Base-by-base conservation (phyloP, 805 yeast genomes). In the Candida piceae region DNA sequence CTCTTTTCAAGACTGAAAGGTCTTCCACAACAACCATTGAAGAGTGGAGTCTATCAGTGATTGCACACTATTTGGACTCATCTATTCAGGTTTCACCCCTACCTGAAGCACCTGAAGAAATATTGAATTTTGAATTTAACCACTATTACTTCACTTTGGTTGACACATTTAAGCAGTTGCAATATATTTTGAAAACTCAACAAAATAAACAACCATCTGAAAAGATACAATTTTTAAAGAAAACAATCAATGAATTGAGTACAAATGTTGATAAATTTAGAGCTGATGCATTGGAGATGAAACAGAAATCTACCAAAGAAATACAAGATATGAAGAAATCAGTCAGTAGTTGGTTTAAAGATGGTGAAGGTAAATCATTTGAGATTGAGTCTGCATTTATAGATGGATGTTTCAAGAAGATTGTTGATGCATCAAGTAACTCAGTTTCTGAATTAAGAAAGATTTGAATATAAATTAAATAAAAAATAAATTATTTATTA, bases 11-110 rank as follows among this genome's bases (percentile, higher is more conserved):
- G 12, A 13, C 32, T 6, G 15, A 31, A 8, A 52, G 48, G 34
- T 55, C 51, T 34, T 55, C 67, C 21, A 62, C 69, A 0, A 48
- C 40, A 1, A 58, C n/a, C n/a, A n/a, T 60, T 12, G 76, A 70
- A 36, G 48, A 45, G 25, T 69, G 70, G 70, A 48, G 53, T 13
- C 40, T 56, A 7, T 40, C 46, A 10, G 21, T 47, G 4, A 28
- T 57, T 18, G 32, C n/a, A n/a, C n/a, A n/a, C n/a, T n/a, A n/a
- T n/a, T n/a, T n/a, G n/a, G n/a, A n/a, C n/a, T n/a, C n/a, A n/a
- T n/a, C n/a, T n/a, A n/a, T n/a, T n/a, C n/a, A n/a, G n/a, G 34
- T 38, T 0, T 12, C 20, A 7, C 28, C 31, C 10, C 10, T 44
- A 7, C 50, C 52, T 12, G 34, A 39, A 3, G 27, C 30, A 11